Conservation (phyloP, 805 yeast species). For the Lachancea cidri region DNA sequence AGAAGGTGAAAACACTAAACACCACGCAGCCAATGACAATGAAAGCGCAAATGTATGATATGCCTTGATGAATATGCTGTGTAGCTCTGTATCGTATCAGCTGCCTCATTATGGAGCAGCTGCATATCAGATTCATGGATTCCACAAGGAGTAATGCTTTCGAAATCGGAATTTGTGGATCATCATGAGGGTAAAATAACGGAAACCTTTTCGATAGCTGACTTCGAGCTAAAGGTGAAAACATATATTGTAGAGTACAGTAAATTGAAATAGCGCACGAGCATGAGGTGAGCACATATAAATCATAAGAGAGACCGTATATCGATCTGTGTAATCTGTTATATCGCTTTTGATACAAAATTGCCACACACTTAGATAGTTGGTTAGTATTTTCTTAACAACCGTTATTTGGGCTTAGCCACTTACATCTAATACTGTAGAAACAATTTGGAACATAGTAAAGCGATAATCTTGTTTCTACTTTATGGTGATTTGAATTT, state of each 20-base stretch:
- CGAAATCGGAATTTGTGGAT: constrained; percentile 22
- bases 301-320: constrained; percentile 38
- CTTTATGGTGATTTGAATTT: no score
- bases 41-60: constrained; percentile 24
- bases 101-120: constrained; percentile 26
- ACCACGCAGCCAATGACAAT: constrained; percentile 5
- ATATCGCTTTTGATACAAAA: constrained; percentile 23
- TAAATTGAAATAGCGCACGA: constrained; percentile 17
- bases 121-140: constrained; percentile 8
- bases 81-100: constrained; percentile 27
- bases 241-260: constrained; percentile 22
- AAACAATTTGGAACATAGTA: background rate
- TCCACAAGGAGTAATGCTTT: constrained; percentile 17
- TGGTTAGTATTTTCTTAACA: background rate
- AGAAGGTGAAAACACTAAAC: constrained; percentile 18
- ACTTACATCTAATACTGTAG: background rate
- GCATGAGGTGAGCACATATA: constrained; percentile 17
- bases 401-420: background rate
- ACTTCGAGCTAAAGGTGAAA: constrained; percentile 17
- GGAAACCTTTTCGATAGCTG: constrained; percentile 36
- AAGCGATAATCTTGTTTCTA: no score
- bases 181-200: constrained; percentile 20
- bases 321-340: constrained; percentile 30
- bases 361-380: constrained; percentile 12
- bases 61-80: constrained; percentile 35